Evolutionary conservation across 2,329 filamentous ascomycete genomes (phyloP).

Genomic region (Fusarium luffae): DNA sequence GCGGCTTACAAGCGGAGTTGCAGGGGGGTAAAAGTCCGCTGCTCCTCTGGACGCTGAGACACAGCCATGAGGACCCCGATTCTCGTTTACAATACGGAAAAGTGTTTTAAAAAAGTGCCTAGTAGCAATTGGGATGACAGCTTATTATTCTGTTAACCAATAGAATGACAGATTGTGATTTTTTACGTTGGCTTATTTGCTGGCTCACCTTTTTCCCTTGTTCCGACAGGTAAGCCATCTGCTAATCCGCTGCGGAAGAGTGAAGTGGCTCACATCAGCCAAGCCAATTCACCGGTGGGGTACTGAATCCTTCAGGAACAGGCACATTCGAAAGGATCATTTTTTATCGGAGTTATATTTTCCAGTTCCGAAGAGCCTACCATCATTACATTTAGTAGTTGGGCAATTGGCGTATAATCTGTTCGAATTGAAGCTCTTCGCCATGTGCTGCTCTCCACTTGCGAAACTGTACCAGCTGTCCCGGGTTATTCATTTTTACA

Average conservation of each 20-base stretch:
- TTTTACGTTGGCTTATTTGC: not conserved
- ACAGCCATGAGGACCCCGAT: too few relatives aligned
- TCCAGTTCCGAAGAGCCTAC: not conserved
- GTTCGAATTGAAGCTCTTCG: not conserved
- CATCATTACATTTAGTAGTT: not conserved
- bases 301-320: not conserved
- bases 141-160: not conserved
- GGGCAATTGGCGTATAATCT: not conserved
- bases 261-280: slow-evolving; percentile 1
- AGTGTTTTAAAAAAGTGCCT: not conserved
- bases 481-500: not conserved
- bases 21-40: not conserved
- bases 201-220: not conserved
- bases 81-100: not conserved
- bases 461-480: not conserved
- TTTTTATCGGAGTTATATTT: not conserved
- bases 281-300: not conserved
- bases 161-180: not conserved
- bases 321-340: not conserved
- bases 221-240: not conserved
- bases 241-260: not conserved
- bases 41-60: not conserved
- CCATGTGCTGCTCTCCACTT: not conserved
- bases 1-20: not conserved
- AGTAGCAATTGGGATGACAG: not conserved